Percentiles rank a stretch among this genome's conserved stretches.
Evolutionary conservation across 176 grass and related monocot genomes (phyloP).

Genomic region (Chrysopogon serrulatus): DNA sequence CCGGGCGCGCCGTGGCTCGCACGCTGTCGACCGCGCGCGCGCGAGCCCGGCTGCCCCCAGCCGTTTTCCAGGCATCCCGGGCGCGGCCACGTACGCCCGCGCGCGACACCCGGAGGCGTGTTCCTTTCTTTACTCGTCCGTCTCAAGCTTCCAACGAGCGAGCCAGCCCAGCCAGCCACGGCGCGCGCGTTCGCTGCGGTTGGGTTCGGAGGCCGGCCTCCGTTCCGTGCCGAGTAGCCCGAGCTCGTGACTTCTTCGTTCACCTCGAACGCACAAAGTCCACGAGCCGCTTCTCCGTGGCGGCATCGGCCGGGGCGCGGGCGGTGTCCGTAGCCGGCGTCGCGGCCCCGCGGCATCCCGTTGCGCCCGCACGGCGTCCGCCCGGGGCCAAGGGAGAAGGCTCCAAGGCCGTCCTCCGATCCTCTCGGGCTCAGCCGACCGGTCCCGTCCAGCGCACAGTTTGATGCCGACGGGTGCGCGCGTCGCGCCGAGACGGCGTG

Average conservation of each 20-base stretch:
- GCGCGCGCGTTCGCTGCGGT: too few species aligned
- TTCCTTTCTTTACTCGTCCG: slow-evolving; percentile 22
- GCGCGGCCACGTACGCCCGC: slow-evolving; percentile 3
- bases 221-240: neutral
- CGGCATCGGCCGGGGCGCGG: slow-evolving; percentile 11
- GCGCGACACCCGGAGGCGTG: neutral
- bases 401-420: slow-evolving; percentile 3
- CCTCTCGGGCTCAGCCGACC: neutral
- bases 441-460: neutral
- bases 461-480: neutral
- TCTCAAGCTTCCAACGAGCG: neutral
- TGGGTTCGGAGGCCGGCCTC: neutral
- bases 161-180: neutral
- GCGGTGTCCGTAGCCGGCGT: slow-evolving; percentile 41
- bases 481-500: slow-evolving; percentile 13
- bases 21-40: slow-evolving; percentile 32
- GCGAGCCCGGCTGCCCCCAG: neutral
- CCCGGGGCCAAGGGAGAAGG: slow-evolving; percentile 30
- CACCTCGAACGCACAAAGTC: slow-evolving; percentile 11
- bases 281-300: slow-evolving; percentile 43
- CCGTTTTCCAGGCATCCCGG: slow-evolving; percentile 8
- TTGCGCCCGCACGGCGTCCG: neutral
- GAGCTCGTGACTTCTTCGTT: neutral
- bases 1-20: slow-evolving; percentile 28
- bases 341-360: slow-evolving; percentile 25